Conservation (phyloP, 306 rosid species). For the Hippophae gyantsensis region DNA sequence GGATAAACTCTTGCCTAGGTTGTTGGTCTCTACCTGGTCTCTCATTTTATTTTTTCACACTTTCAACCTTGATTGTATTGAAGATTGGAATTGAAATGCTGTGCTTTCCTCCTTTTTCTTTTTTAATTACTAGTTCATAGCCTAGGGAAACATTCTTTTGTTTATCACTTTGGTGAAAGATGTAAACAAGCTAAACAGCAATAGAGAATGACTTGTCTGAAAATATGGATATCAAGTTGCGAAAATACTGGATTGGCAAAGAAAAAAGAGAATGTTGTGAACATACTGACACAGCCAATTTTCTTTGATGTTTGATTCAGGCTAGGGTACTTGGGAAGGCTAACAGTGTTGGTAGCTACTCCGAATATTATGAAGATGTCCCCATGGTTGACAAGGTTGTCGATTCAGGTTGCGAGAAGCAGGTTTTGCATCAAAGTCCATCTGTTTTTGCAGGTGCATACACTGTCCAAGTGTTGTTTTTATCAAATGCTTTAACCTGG, state of each 20-base stretch:
- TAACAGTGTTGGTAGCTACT: conserved; percentile 21
- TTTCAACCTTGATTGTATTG: neutral
- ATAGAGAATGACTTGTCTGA: neutral
- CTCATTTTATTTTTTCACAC: neutral
- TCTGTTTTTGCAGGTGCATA: conserved; percentile 30
- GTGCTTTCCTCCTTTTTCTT: neutral
- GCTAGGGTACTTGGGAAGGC: conserved; percentile 45
- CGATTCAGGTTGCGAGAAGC: conserved; percentile 48
- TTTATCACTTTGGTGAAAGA: neutral
- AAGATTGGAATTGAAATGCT: neutral
- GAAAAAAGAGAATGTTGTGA: too few relatives aligned
- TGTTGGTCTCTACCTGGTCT: neutral
- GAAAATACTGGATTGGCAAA: conserved; percentile 2
- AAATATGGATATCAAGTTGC: neutral
- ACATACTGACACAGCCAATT: neutral
- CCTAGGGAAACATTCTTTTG: neutral
- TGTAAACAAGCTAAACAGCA: neutral
- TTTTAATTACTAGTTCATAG: neutral
- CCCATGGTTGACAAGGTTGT: conserved; percentile 90
- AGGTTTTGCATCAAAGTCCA: conserved; percentile 22
- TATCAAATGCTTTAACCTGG: neutral
- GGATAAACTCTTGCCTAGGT: too few relatives aligned
- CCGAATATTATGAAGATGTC: conserved; percentile 59
- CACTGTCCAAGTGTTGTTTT: conserved; percentile 13
- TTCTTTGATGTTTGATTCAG: conserved; percentile 40